Conservation (phyloP, 352 stramenopile species). For the Peronospora farinosa region DNA sequence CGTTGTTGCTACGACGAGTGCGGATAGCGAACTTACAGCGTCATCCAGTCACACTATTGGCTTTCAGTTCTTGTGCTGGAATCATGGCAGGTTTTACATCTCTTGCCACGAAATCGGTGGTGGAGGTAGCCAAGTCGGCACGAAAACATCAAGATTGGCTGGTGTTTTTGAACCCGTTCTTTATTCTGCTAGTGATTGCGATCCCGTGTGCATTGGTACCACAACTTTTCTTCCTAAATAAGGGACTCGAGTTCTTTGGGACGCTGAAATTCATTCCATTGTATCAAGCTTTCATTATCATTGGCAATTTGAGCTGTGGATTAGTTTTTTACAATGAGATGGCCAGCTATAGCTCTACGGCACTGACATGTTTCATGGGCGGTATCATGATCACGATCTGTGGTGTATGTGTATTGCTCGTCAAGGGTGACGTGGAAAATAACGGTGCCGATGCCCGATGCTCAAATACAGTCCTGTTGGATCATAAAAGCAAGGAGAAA, state of each 20-base stretch:
- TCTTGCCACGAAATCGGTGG: slow-evolving; percentile 64
- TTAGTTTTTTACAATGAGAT: slow-evolving; percentile 83
- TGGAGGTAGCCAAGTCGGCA: slow-evolving; percentile 56
- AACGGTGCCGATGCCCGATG: slow-evolving; percentile 7
- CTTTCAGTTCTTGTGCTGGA: slow-evolving; percentile 64
- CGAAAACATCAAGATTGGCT: slow-evolving; percentile 33
- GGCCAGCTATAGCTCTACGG: slow-evolving; percentile 39
- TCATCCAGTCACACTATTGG: slow-evolving; percentile 45
- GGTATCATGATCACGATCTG: slow-evolving; percentile 55
- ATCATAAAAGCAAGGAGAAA: slow-evolving; percentile 16
- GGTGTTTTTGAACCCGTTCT: slow-evolving; percentile 62
- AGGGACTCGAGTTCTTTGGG: slow-evolving; percentile 67
- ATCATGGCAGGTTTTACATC: slow-evolving; percentile 77
- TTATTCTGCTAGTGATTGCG: slow-evolving; percentile 47
- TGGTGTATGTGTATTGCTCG: slow-evolving; percentile 55
- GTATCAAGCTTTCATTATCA: slow-evolving; percentile 80
- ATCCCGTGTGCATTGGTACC: slow-evolving; percentile 56
- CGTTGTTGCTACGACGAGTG: slow-evolving; percentile 50
- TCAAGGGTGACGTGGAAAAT: slow-evolving; percentile 41
- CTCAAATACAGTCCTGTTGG: slow-evolving; percentile 16
- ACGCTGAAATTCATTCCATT: slow-evolving; percentile 78
- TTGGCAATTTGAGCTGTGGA: slow-evolving; percentile 66
- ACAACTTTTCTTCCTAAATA: slow-evolving; percentile 77
- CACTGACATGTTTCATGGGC: slow-evolving; percentile 42
- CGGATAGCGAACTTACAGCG: slow-evolving; percentile 46